Base-by-base conservation (phyloP, 108 stramenopile species). In the Cyclotella kingstonii region DNA sequence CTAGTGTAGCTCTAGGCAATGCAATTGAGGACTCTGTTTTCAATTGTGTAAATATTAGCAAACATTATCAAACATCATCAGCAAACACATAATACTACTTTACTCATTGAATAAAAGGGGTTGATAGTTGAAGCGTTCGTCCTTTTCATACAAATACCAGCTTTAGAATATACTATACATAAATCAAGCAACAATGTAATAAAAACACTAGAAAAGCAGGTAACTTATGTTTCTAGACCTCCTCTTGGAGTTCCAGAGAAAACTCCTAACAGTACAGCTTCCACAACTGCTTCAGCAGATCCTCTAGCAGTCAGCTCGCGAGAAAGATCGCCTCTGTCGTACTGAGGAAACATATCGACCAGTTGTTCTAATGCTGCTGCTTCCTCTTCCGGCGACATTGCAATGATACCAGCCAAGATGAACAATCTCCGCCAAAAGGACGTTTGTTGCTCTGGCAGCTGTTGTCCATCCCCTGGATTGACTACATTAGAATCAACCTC, bases 331-430 rank as follows among this genome's bases (percentile, higher is more conserved):
- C 59, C 70, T 8, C 89, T 84, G 21, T 85, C 83, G 52, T 87
- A 87, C 36, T 74, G 73, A 53, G 88, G 83, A 64, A 90, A 86
- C 85, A 86, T 89, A 50, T 88, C 87, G 11, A 83, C 80, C 19
- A 90, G 45, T 34, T 84, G 80, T 29, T 75, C 84, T 29, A 90
- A 49, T 25, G 89, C 84, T 0, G 49, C 34, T 7, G 84, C 82
- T 65, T 90, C 86, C 54, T 90, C 86, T 66, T 90, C 86, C 8
- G 84, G 80, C 19, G 81, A 77, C 89, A 90, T 87, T 14, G 86
- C 81, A 12, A 90, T 55, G 1, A 68, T 71, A 22, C 89, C 89
- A 0, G 81, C 48, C 33, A 90, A 34, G 5, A 79, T 48, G 22
- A 90, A 52, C 12, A 87, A 22, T 17, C 86, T 78, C 18, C 84